Conservation (phyloP, 148 eudicot genomes). For the Spergularia bocconei region DNA sequence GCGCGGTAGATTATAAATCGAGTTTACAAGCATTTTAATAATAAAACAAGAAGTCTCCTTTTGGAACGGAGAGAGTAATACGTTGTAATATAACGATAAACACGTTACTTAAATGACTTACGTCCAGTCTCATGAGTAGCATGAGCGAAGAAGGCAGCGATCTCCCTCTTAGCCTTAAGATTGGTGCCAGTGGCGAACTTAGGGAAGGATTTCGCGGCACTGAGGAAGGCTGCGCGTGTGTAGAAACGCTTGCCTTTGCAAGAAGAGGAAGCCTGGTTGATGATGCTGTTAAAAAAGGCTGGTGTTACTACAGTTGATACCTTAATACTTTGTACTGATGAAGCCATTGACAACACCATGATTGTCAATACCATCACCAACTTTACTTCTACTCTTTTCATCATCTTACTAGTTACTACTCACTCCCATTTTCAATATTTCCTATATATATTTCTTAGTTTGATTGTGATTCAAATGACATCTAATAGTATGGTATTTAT, state of each 20-base stretch:
- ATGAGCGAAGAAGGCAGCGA: slow-evolving; percentile 76
- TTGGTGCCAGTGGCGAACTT: slow-evolving; percentile 39
- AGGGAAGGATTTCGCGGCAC: slow-evolving; percentile 32
- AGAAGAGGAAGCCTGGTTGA: slow-evolving; percentile 24
- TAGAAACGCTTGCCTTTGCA: slow-evolving; percentile 53
- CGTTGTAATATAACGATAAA: too few species aligned
- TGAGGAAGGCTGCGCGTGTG: slow-evolving; percentile 37
- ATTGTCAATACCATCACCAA: slow-evolving; percentile 3
- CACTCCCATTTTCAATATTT: neutral
- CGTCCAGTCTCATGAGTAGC: slow-evolving; percentile 67
- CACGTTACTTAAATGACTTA: slow-evolving; percentile 26
- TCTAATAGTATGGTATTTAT: slow-evolving; percentile 6
- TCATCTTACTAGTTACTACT: neutral
- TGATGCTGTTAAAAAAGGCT: slow-evolving; percentile 44
- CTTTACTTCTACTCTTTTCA: slow-evolving; percentile 2
- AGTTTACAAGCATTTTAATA: too few species aligned
- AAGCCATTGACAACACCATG: neutral
- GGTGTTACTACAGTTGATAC: slow-evolving; percentile 18
- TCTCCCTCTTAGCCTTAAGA: slow-evolving; percentile 52
- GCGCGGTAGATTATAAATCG: too few species aligned
- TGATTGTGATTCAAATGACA: neutral
- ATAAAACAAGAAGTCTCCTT: too few species aligned
- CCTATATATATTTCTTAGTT: neutral
- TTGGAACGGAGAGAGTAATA: too few species aligned
- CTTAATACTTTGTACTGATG: slow-evolving; percentile 12